These are phyloP conservation scores for Aspergillus brasiliensis DNA, from an alignment of 2,329 filamentous ascomycete species.

Conservation along the genomic window DNA sequence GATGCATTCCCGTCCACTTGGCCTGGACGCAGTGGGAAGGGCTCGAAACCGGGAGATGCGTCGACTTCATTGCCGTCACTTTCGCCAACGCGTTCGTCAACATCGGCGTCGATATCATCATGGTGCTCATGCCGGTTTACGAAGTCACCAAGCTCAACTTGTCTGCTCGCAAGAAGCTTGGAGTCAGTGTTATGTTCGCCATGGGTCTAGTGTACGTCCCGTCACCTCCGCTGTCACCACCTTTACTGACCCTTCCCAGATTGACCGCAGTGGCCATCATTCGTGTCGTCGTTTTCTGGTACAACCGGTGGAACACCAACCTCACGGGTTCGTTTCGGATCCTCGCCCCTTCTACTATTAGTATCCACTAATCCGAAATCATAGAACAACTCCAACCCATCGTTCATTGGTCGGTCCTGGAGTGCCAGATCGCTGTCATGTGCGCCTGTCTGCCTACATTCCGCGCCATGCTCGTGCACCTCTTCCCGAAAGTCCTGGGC, in stretches of 20 bases:
- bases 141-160: conserved; percentile 23
- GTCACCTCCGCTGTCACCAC: no score
- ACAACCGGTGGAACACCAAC: conserved; percentile 17
- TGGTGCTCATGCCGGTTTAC: conserved; percentile 24
- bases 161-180: conserved; percentile 15
- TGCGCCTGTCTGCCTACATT: conserved; percentile 30
- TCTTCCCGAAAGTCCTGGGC: conserved; percentile 22
- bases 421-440: conserved; percentile 27
- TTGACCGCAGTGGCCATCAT: no score
- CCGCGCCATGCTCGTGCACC: conserved; percentile 25
- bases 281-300: conserved; percentile 12
- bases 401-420: conserved; percentile 32
- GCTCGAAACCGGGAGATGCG: conserved; percentile 17
- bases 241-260: no score
- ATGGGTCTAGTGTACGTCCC: no score
- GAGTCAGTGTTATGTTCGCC: conserved; percentile 6
- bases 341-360: no score
- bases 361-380: no score
- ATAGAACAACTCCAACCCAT: conserved; percentile 21
- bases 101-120: conserved; percentile 20
- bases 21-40: conserved; percentile 22
- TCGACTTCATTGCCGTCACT: conserved; percentile 19
- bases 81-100: conserved; percentile 15
- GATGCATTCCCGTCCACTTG: conserved; percentile 21
- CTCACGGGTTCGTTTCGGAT: not conserved